Conservation (phyloP, 306 rosid genomes). For the Inga laurina region DNA sequence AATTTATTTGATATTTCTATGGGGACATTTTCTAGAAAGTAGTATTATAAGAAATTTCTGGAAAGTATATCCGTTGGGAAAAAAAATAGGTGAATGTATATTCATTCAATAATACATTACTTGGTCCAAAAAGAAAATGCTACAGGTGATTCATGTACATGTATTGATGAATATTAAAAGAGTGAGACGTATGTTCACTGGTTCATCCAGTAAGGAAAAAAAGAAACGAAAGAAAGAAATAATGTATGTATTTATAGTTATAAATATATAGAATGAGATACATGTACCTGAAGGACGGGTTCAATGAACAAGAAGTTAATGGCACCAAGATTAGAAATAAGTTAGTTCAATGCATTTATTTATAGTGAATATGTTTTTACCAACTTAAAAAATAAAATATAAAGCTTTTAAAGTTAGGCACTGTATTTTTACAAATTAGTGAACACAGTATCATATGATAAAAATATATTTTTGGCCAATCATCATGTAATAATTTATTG, state of each 20-base stretch:
- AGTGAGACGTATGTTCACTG: neutral
- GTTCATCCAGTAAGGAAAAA: neutral
- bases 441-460: neutral
- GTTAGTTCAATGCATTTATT: neutral
- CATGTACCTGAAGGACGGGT: neutral
- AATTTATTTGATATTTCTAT: neutral
- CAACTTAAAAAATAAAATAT: neutral
- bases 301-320: neutral
- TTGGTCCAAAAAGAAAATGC: neutral
- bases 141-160: neutral
- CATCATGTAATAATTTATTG: neutral
- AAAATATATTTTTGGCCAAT: neutral
- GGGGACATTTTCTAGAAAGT: neutral
- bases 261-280: neutral
- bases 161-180: neutral
- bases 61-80: no score
- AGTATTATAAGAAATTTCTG: no score
- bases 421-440: no score
- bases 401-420: neutral
- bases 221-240: no score
- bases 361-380: no score
- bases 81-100: neutral
- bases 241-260: neutral
- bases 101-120: neutral
- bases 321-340: neutral